These are phyloP conservation scores for Fusarium sp. DNA, from an alignment of 2,329 filamentous ascomycete genomes.

Conservation along the genomic window DNA sequence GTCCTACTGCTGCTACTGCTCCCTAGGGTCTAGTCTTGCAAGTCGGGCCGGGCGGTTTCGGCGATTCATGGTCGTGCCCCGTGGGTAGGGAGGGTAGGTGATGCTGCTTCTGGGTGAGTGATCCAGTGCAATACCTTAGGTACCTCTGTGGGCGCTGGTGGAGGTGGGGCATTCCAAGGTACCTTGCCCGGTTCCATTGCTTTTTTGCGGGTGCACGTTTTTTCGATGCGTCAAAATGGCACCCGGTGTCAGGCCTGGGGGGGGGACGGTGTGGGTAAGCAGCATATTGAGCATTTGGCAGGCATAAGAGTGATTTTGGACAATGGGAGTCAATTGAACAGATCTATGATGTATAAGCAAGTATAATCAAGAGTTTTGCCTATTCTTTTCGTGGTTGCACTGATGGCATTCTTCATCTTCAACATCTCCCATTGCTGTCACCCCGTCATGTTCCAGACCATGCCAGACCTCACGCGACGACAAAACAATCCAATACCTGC, in stretches of 20 bases:
- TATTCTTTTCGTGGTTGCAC: background rate
- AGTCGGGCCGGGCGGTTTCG: constrained; percentile 45
- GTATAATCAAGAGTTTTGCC: background rate
- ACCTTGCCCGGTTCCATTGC: constrained; percentile 21
- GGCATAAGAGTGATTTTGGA: background rate
- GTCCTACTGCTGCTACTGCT: constrained; percentile 2
- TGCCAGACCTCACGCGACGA: constrained; percentile 29
- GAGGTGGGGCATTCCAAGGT: constrained; percentile 33
- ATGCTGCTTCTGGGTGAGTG: constrained; percentile 28
- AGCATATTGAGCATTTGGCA: constrained; percentile 18
- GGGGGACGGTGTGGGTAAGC: constrained; percentile 13
- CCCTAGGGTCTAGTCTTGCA: constrained; percentile 15
- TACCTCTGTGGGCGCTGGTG: constrained; percentile 10
- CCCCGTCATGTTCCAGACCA: constrained; percentile 14
- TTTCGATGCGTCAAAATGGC: constrained; percentile 32
- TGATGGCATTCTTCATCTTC: background rate
- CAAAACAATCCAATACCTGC: constrained; percentile 29
- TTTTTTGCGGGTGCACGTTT: constrained; percentile 20
- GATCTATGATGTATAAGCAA: background rate
- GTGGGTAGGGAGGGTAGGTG: constrained; percentile 1
- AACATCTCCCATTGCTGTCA: background rate
- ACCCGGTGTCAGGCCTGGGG: constrained; percentile 33
- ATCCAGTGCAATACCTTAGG: constrained; percentile 4
- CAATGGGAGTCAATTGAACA: background rate
- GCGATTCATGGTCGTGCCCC: constrained; percentile 40